phyloP scores from a whole-genome alignment of 2,329 filamentous ascomycete genomes.

The Stagonosporopsis tanaceti region DNA sequence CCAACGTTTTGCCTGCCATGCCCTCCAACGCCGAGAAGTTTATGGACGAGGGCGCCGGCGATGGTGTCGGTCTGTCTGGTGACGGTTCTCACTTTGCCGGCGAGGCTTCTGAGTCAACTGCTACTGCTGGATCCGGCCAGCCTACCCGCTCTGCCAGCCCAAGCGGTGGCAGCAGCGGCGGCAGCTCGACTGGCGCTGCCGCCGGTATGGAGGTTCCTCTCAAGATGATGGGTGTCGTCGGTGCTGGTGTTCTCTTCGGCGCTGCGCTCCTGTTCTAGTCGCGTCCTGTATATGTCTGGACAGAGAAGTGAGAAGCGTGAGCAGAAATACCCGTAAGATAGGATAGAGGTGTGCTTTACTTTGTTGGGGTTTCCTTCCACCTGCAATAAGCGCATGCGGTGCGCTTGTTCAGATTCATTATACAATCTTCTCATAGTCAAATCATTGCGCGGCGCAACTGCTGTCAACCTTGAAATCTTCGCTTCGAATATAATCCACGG shows the following conservation, averaged over 20 bases:
- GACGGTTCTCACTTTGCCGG: constrained; percentile 50
- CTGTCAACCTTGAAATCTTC: not conserved
- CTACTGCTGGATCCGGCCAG: constrained; percentile 39
- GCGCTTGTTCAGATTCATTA: not conserved
- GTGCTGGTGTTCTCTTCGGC: constrained; percentile 43
- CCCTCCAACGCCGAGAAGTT: constrained; percentile 63
- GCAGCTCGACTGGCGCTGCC: constrained; percentile 30
- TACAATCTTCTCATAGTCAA: constrained; percentile 4
- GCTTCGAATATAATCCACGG: not conserved
- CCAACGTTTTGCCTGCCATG: constrained; percentile 63
- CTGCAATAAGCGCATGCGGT: not conserved
- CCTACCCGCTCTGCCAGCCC: constrained; percentile 36
- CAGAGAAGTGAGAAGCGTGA: not conserved
- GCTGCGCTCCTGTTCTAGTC: constrained; percentile 42
- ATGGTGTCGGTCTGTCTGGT: constrained; percentile 63
- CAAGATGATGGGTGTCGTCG: constrained; percentile 41
- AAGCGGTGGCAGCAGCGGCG: constrained; percentile 12
- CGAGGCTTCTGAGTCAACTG: constrained; percentile 38
- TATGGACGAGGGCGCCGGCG: constrained; percentile 65
- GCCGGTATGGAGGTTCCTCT: constrained; percentile 37
- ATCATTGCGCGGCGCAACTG: constrained; percentile 13
- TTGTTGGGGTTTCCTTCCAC: constrained; percentile 11
- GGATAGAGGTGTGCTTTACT: constrained; percentile 13
- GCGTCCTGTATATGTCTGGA: not conserved
- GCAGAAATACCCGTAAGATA: constrained; percentile 18